These are phyloP conservation scores for Suhomyces emberorum DNA, from an alignment of 805 yeast genomes.

Conservation along the genomic window DNA sequence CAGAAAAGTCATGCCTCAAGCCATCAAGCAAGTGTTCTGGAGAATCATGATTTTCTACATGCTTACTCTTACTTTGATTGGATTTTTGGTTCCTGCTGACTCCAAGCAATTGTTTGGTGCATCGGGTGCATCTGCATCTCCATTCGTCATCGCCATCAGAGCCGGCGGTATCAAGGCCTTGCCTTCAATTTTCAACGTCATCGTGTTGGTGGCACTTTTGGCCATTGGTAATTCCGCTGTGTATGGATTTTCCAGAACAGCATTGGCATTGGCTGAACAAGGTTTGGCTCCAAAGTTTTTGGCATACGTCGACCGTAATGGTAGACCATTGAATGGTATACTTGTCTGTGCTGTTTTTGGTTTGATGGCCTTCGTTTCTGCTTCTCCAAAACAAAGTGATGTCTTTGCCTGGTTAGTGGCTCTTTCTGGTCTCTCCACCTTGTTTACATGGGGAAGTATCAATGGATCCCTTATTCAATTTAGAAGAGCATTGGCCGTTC, in stretches of 20 bases:
- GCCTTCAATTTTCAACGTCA: conserved; percentile 42
- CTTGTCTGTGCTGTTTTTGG: conserved; percentile 32
- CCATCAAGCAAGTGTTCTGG: conserved; percentile 43
- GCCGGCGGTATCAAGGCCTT: conserved; percentile 39
- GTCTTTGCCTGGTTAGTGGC: conserved; percentile 34
- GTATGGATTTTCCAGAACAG: conserved; percentile 42
- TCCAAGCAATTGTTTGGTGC: conserved; percentile 23
- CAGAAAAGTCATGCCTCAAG: conserved; percentile 36
- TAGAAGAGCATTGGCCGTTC: conserved; percentile 21
- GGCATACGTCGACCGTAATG: conserved; percentile 36
- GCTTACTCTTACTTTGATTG: conserved; percentile 38
- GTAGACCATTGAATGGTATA: conserved; percentile 40
- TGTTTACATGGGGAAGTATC: conserved; percentile 29
- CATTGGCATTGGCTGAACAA: conserved; percentile 38
- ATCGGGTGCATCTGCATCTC: conserved; percentile 34
- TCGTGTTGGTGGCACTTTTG: conserved; percentile 38
- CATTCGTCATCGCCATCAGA: conserved; percentile 42
- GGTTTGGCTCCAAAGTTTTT: conserved; percentile 37
- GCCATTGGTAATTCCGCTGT: conserved; percentile 44
- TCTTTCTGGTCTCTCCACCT: conserved; percentile 24
- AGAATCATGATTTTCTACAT: conserved; percentile 39
- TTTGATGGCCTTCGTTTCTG: conserved; percentile 38
- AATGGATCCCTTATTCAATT: conserved; percentile 22
- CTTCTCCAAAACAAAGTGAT: conserved; percentile 33
- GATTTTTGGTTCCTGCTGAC: conserved; percentile 37